Evolutionary conservation across 1,139 yeast species (phyloP).

Genomic region (Geotrichum restrictum): DNA sequence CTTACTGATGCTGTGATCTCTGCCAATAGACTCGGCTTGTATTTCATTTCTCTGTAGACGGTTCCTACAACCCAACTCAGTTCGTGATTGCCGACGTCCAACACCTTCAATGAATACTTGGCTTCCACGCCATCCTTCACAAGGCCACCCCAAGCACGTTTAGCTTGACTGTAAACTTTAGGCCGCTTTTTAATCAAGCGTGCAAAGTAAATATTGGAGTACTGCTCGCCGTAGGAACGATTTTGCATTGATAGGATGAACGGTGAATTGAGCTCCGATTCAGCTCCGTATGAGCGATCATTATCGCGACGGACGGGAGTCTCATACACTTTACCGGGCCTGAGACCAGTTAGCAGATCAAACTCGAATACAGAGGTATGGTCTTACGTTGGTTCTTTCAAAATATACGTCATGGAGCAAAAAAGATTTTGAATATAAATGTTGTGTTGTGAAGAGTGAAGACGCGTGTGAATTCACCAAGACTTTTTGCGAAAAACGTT

Average conservation of each 20-base stretch:
- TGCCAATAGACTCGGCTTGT: constrained; percentile 76
- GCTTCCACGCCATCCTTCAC: constrained; percentile 41
- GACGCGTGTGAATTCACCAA: too few species aligned
- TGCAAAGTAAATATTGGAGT: constrained; percentile 66
- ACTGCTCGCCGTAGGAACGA: constrained; percentile 65
- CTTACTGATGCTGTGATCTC: constrained; percentile 57
- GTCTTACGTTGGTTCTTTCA: neutral
- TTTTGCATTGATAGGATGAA: constrained; percentile 29
- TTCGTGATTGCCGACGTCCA: constrained; percentile 67
- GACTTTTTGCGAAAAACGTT: too few species aligned
- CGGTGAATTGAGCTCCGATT: constrained; percentile 21
- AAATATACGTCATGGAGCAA: neutral
- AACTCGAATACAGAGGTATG: neutral
- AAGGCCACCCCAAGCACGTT: constrained; percentile 47
- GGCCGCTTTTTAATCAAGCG: constrained; percentile 55
- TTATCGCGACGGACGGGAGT: neutral
- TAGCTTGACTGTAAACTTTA: constrained; percentile 51
- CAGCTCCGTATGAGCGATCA: neutral
- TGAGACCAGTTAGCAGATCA: neutral
- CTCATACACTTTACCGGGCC: neutral
- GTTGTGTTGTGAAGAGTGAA: too few species aligned
- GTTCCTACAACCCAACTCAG: constrained; percentile 93
- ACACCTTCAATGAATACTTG: constrained; percentile 55
- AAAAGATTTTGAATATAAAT: too few species aligned
- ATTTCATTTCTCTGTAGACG: constrained; percentile 74